Evolutionary conservation across 2,329 filamentous ascomycete genomes (phyloP).

Genomic region (Trichoderma lentiforme): DNA sequence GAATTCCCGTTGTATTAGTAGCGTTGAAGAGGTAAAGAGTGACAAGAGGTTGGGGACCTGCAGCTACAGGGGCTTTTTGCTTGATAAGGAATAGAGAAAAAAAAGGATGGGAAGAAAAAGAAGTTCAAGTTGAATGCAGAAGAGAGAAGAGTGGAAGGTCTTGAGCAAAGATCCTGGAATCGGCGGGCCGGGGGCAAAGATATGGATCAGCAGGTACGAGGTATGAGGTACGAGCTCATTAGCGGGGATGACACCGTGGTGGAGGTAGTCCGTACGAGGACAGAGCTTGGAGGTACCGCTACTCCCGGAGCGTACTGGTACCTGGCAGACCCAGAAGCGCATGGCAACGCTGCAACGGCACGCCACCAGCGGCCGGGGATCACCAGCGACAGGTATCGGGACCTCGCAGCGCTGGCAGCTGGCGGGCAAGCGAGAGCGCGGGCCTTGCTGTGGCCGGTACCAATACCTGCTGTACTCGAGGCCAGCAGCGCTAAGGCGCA

Average conservation of each 20-base stretch:
- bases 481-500: conserved; percentile 8
- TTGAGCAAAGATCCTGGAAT: conserved; percentile 4
- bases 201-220: conserved; percentile 14
- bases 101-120: conserved; percentile 2
- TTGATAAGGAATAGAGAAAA: conserved; percentile 6
- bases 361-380: conserved; percentile 5
- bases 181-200: conserved; percentile 8
- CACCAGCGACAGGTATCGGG: neutral
- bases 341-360: conserved; percentile 16
- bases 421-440: neutral
- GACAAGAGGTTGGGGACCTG: conserved; percentile 17
- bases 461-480: neutral
- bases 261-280: conserved; percentile 1
- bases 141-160: conserved; percentile 16
- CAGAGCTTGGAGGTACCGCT: neutral
- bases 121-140: conserved; percentile 9
- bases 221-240: conserved; percentile 7
- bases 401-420: neutral
- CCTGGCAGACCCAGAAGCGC: neutral
- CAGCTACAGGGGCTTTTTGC: conserved; percentile 8
- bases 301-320: neutral
- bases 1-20: conserved; percentile 12
- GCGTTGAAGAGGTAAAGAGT: conserved; percentile 12
- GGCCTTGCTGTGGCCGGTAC: neutral
- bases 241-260: neutral